phyloP scores from a whole-genome alignment of 2,329 filamentous ascomycete genomes.

The Microcera coccophila region DNA sequence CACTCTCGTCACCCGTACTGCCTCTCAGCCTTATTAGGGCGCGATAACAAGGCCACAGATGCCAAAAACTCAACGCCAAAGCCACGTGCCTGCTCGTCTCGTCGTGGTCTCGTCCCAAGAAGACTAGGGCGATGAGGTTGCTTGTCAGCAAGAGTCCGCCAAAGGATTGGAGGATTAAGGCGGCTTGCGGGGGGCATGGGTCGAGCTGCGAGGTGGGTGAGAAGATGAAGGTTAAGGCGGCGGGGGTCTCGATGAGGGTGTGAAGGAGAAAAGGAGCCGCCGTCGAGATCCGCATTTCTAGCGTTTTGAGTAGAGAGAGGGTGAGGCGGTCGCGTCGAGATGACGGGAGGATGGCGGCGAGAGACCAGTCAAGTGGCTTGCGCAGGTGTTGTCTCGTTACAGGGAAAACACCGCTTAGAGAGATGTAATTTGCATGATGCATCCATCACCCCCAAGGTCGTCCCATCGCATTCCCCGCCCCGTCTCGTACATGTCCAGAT shows the following conservation, averaged over 20 bases:
- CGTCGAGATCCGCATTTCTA: too few relatives aligned
- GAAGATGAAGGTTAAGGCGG: conserved; percentile 45
- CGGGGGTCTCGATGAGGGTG: conserved; percentile 38
- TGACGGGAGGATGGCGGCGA: too few relatives aligned
- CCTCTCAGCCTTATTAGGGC: conserved; percentile 33
- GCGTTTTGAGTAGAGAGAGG: too few relatives aligned
- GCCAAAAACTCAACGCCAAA: conserved; percentile 44
- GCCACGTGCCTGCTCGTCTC: conserved; percentile 33
- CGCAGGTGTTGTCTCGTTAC: too few relatives aligned
- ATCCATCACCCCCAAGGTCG: too few relatives aligned
- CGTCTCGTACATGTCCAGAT: too few relatives aligned
- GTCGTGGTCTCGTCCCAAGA: conserved; percentile 32
- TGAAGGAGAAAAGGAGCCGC: conserved; percentile 41
- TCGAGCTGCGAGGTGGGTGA: conserved; percentile 41
- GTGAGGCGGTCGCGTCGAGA: neutral
- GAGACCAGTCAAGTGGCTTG: too few relatives aligned
- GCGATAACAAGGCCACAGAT: conserved; percentile 45
- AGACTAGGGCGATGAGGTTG: conserved; percentile 40
- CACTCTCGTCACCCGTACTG: conserved; percentile 5
- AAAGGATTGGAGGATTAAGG: conserved; percentile 44
- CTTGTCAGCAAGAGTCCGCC: conserved; percentile 46
- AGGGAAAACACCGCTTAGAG: too few relatives aligned
- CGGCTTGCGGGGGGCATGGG: conserved; percentile 36
- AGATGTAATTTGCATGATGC: too few relatives aligned
- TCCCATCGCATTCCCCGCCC: too few relatives aligned